These are phyloP conservation scores for Bothriochloa decipiens DNA, from an alignment of 176 grass and related monocot genomes.

Conservation along the genomic window DNA sequence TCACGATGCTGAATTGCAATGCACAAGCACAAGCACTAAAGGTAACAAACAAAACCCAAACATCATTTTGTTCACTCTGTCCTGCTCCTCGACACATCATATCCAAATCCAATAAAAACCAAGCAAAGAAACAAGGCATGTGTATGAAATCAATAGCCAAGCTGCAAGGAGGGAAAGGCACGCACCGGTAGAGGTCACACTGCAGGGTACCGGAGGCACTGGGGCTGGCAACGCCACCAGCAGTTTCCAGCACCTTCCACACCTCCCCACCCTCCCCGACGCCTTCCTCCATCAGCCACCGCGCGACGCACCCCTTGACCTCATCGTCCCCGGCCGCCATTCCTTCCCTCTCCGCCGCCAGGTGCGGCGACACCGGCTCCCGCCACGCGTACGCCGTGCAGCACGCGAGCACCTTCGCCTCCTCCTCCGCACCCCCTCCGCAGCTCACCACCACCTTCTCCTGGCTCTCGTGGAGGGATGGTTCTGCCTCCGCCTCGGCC, in stretches of 20 bases:
- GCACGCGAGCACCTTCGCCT: conserved; percentile 58
- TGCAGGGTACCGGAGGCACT: conserved; percentile 76
- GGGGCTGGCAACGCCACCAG: conserved; percentile 84
- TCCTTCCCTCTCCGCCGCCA: conserved; percentile 85
- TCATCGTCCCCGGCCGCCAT: conserved; percentile 59
- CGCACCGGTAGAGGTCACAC: conserved; percentile 87
- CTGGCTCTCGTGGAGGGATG: conserved; percentile 32
- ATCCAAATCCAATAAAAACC: not conserved
- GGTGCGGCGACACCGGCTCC: conserved; percentile 83
- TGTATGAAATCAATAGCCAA: not conserved
- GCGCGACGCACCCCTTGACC: conserved; percentile 57
- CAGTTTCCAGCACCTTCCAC: conserved; percentile 92
- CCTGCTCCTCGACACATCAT: not conserved
- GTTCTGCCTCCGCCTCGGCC: not conserved
- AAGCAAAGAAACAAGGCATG: not conserved
- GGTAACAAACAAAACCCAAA: conserved; percentile 9
- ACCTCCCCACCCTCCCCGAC: conserved; percentile 29
- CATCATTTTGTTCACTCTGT: not conserved
- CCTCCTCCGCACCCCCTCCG: conserved; percentile 28
- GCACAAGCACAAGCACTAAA: not conserved
- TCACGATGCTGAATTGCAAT: not conserved
- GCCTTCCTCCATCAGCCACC: conserved; percentile 52
- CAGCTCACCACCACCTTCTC: conserved; percentile 38
- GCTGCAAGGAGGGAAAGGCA: not conserved
- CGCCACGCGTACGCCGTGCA: conserved; percentile 86